Base-by-base conservation (phyloP, 192 early-diverging fungal species). In the Coemansia sp. region DNA sequence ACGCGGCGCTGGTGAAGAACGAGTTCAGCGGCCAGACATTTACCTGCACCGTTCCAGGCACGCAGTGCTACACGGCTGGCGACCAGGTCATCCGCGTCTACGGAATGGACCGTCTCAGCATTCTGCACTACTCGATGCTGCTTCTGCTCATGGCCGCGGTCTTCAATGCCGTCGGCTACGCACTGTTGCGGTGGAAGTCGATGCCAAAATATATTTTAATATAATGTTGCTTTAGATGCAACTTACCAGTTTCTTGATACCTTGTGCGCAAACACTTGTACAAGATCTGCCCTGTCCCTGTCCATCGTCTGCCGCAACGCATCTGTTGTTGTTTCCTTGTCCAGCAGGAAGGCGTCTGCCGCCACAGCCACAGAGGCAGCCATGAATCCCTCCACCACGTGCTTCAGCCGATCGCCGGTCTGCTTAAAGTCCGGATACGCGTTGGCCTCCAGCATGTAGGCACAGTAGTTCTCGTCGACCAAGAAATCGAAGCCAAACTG, bases 401-500 rank as follows among this genome's bases (percentile, higher is more conserved):
- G 72, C 58, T 82, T 81, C 11, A 81, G 62, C 10, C 47, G 50
- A 22, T 70, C 72, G 13, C 87, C 86, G 1, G 87, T 88, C 55
- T 88, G 87, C 59, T 87, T 87, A 57, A 88, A 88, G 64, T 87
- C 87, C 17, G 87, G 87, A 53, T 83, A 88, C 7, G 87, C 84
- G 60, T 88, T 88, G 29, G 86, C 85, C 55, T 88, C 86, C 36
- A 88, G 69, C 60, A 87, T 72, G 55, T 72, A 79, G 0, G 74
- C 81, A 11, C 68, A 70, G 37, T 67, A 75, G 20, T 84, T 59
- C 41, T 83, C 69, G 48, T 88, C 85, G 11, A 88, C 74, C 53
- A 87, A 45, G 64, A 88, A 88, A 50, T 87, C 87, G 50, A 88
- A 79, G 17, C 87, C 87, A 82, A 86, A 87, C 31, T 85, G 74